phyloP scores from a whole-genome alignment of 129 eudicot genomes.

The Flaveria bidentis region DNA sequence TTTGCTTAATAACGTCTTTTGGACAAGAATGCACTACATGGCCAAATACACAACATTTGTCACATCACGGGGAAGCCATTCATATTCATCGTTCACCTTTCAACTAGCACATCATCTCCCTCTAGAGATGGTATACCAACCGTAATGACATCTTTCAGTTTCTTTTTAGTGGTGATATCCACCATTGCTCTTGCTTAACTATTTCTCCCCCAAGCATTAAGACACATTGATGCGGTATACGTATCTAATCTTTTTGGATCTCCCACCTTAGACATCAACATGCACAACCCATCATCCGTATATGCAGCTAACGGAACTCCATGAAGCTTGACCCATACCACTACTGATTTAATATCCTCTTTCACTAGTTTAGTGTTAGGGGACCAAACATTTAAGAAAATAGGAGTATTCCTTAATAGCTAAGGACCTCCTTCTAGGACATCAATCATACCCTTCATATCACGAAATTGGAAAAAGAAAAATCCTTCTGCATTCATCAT shows the following conservation, averaged over 20 bases:
- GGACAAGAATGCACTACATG: too few species aligned
- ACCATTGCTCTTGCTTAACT: too few species aligned
- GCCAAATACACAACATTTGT: too few species aligned
- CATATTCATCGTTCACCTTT: too few species aligned
- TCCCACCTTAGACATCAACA: neutral
- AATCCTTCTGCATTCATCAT: neutral
- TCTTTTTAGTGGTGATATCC: too few species aligned
- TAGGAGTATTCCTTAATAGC: neutral
- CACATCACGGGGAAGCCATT: too few species aligned
- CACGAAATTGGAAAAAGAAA: neutral
- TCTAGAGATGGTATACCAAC: too few species aligned
- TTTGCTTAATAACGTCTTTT: too few species aligned
- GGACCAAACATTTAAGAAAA: neutral
- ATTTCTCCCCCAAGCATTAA: too few species aligned
- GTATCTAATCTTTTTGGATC: neutral
- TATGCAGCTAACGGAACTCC: too few species aligned
- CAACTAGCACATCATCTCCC: too few species aligned
- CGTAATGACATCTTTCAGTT: too few species aligned
- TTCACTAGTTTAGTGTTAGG: neutral
- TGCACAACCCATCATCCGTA: neutral
- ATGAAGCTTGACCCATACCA: neutral
- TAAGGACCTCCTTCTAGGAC: neutral
- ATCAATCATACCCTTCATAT: neutral
- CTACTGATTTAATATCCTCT: neutral
- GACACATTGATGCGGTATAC: neutral